Evolutionary conservation across 352 stramenopile genomes (phyloP).

Genomic region (Globisporangium nagaii): DNA sequence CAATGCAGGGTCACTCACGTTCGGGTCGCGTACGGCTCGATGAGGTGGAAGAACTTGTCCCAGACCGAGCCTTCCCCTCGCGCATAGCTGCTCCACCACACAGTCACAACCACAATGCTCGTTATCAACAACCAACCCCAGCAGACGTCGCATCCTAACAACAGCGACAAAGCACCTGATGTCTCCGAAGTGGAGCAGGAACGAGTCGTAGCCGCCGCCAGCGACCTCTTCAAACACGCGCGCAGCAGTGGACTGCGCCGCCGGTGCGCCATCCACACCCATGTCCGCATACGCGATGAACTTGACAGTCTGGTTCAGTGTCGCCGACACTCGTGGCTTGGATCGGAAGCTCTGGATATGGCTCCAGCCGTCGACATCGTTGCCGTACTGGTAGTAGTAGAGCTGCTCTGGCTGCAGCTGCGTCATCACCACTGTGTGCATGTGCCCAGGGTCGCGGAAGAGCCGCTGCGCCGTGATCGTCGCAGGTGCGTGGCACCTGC

Average conservation of each 20-base stretch:
- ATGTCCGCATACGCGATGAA: constrained; percentile 84
- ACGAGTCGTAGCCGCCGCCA: constrained; percentile 47
- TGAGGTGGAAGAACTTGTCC: constrained; percentile 74
- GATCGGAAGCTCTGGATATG: constrained; percentile 21
- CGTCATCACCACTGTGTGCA: constrained; percentile 57
- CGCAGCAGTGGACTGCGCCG: constrained; percentile 47
- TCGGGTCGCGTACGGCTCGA: constrained; percentile 58
- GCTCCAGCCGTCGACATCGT: constrained; percentile 45
- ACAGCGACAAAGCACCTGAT: too few relatives aligned
- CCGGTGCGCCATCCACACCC: constrained; percentile 52
- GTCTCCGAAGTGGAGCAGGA: constrained; percentile 73
- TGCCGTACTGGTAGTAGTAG: constrained; percentile 68
- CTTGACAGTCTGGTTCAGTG: constrained; percentile 23
- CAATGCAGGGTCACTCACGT: constrained; percentile 41
- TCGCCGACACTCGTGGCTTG: too few relatives aligned
- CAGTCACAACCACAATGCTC: too few relatives aligned
- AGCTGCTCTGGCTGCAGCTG: constrained; percentile 27
- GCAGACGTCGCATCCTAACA: too few relatives aligned
- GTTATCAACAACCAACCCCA: background rate
- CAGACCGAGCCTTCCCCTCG: constrained; percentile 48
- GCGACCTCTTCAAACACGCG: constrained; percentile 55
- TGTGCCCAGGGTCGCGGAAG: constrained; percentile 56
- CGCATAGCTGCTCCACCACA: constrained; percentile 41
- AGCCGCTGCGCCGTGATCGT: constrained; percentile 29
- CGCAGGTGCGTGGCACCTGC: constrained; percentile 53